Conservation (phyloP, 1,139 yeast species). For the Magnusiomyces paraingens region DNA sequence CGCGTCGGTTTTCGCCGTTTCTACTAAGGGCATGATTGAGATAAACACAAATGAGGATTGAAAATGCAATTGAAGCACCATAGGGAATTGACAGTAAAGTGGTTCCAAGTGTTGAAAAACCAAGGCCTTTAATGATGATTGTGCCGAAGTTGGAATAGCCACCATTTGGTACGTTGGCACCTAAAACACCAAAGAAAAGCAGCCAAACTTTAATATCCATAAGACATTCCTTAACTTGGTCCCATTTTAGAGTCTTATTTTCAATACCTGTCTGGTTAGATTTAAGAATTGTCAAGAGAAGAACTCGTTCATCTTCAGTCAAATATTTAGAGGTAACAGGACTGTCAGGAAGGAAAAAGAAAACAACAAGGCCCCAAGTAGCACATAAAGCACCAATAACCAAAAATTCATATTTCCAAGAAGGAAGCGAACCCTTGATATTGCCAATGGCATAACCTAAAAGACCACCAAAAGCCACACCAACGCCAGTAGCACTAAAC, state of each 20-base stretch:
- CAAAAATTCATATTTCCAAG: slow-evolving; percentile 40
- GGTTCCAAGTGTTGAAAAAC: slow-evolving; percentile 26
- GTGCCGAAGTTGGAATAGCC: slow-evolving; percentile 36
- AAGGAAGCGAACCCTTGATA: slow-evolving; percentile 21
- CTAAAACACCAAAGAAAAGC: slow-evolving; percentile 37
- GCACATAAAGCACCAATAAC: slow-evolving; percentile 28
- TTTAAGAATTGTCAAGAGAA: slow-evolving; percentile 48
- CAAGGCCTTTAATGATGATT: slow-evolving; percentile 27
- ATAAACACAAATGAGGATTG: slow-evolving; percentile 20
- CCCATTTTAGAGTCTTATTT: slow-evolving; percentile 43
- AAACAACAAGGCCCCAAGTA: slow-evolving; percentile 45
- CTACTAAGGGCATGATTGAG: slow-evolving; percentile 18
- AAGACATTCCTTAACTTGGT: slow-evolving; percentile 43
- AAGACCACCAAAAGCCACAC: slow-evolving; percentile 26
- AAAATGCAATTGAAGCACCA: slow-evolving; percentile 24
- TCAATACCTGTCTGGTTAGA: slow-evolving; percentile 46
- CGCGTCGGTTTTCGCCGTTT: slow-evolving; percentile 16
- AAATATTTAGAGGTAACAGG: slow-evolving; percentile 52
- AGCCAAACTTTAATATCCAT: slow-evolving; percentile 42
- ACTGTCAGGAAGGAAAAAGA: slow-evolving; percentile 44
- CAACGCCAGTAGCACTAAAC: slow-evolving; percentile 27
- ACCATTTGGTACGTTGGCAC: slow-evolving; percentile 44
- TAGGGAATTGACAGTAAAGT: slow-evolving; percentile 25
- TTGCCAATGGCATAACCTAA: slow-evolving; percentile 36
- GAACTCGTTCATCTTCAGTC: slow-evolving; percentile 43